Conservation (phyloP, 768 basidiomycete genomes). For the Phanerodontia chrysosporium region DNA sequence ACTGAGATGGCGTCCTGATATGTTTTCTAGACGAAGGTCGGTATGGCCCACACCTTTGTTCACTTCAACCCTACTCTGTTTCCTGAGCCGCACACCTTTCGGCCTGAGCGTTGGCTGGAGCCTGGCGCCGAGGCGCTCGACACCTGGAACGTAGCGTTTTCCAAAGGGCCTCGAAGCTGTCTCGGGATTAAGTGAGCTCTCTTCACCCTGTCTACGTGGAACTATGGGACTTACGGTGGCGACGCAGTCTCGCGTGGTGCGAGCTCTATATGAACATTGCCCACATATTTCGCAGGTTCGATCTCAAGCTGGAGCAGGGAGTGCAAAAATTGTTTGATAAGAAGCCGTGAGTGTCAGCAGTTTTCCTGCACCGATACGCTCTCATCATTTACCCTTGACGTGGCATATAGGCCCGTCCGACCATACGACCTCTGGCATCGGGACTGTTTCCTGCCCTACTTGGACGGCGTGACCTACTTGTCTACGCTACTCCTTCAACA, state of each 20-base stretch:
- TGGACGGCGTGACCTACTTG: conserved; percentile 1
- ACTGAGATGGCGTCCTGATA: background rate
- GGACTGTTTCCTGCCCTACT: conserved; percentile 7
- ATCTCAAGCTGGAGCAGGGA: conserved; percentile 25
- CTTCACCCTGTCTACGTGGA: background rate
- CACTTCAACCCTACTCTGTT: conserved; percentile 35
- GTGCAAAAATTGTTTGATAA: background rate
- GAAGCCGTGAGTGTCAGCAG: background rate
- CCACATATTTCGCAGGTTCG: conserved; percentile 35
- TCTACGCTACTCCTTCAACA: background rate
- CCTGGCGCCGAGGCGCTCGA: conserved; percentile 33
- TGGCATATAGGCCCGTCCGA: background rate
- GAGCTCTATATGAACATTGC: conserved; percentile 40
- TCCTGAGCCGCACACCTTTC: conserved; percentile 34
- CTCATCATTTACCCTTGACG: too few species aligned
- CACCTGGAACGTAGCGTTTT: conserved; percentile 38
- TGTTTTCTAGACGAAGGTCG: conserved; percentile 41
- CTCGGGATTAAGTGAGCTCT: conserved; percentile 40
- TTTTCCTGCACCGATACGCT: too few species aligned
- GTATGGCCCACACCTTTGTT: conserved; percentile 29
- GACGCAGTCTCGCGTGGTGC: conserved; percentile 40
- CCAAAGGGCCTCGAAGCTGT: conserved; percentile 41
- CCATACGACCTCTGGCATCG: background rate
- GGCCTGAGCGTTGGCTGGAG: conserved; percentile 41
- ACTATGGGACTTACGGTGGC: background rate